Base-by-base conservation (phyloP, 495 filamentous ascomycete genomes). In the Paragyromitra xinjiangensis region DNA sequence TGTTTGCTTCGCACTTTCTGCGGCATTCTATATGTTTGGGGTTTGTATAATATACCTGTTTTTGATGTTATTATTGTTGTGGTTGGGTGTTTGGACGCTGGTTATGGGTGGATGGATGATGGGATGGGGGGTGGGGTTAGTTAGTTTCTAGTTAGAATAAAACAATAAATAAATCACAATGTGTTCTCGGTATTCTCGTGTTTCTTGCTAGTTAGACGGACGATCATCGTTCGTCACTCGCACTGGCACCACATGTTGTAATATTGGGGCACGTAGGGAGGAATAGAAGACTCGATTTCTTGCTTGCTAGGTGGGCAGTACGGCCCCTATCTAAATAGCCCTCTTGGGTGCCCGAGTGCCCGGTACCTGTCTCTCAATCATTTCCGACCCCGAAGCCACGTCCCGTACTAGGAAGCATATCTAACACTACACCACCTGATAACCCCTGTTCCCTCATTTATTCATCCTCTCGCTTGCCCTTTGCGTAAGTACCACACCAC, bases 1-100 rank as follows among this genome's bases (percentile, higher is more conserved):
- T 51, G 44, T 51, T 66, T 48, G 45, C 26, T 66, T 37, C 4
- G 12, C 26, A 26, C 34, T 11, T 37, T 34, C 29, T 50, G 45
- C 22, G 22, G 29, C n/a, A 19, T 66, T 37, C 9, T 63, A 7
- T 44, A 24, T 56, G 53, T 63, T 63, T 40, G 26, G 64, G 45
- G 26, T 19, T 14, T 66, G 64, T 66, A 66, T 53, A 66, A 66
- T 50, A 50, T 66, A 51, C 1, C 29, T 66, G 1, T 66, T 42
- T 61, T 44, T 63, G n/a, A 63, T 19, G 37, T 14, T 63, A 39
- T 42, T 39, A 44, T 37, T 34, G 3, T 16, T 34, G 7, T 53
- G 48, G 51, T 66, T n/a, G 11, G 11, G 39, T 9, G 39, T 34
- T 64, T 65, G 39, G 64, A 66, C 24, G 64, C 14, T 3, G 26